phyloP scores from a whole-genome alignment of 2,329 filamentous ascomycete genomes.

The Aspergillus sergii region DNA sequence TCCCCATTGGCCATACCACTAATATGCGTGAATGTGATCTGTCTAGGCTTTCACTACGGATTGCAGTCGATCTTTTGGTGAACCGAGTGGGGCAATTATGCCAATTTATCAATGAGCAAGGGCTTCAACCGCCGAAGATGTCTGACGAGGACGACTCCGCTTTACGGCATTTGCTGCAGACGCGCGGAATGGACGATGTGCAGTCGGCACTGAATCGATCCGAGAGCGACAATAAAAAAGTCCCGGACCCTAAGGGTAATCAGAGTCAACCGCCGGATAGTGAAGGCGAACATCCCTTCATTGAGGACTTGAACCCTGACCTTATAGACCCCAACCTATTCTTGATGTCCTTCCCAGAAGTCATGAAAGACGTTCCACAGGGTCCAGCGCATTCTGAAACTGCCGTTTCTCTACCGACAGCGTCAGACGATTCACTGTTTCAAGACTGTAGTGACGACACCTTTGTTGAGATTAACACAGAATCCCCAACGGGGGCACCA shows the following conservation, averaged over 20 bases:
- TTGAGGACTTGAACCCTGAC: not conserved
- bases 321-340: not conserved
- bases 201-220: not conserved
- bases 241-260: not conserved
- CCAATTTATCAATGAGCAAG: slow-evolving; percentile 25
- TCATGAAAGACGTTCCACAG: not conserved
- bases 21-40: not conserved
- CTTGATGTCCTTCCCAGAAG: not conserved
- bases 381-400: not conserved
- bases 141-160: slow-evolving; percentile 17
- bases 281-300: not conserved
- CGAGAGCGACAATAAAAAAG: not conserved
- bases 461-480: not conserved
- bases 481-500: not conserved
- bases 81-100: slow-evolving; percentile 25
- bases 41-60: slow-evolving; percentile 15
- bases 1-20: not conserved
- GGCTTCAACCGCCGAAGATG: slow-evolving; percentile 16
- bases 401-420: not conserved
- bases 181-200: slow-evolving; percentile 14
- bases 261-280: not conserved
- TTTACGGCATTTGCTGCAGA: slow-evolving; percentile 15
- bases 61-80: slow-evolving; percentile 28
- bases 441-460: not conserved
- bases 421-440: not conserved